Evolutionary conservation across 257 asterid genomes (phyloP), one percentile per base, ranked within the genome.

Genomic region (Nicotiana tabacum): DNA sequence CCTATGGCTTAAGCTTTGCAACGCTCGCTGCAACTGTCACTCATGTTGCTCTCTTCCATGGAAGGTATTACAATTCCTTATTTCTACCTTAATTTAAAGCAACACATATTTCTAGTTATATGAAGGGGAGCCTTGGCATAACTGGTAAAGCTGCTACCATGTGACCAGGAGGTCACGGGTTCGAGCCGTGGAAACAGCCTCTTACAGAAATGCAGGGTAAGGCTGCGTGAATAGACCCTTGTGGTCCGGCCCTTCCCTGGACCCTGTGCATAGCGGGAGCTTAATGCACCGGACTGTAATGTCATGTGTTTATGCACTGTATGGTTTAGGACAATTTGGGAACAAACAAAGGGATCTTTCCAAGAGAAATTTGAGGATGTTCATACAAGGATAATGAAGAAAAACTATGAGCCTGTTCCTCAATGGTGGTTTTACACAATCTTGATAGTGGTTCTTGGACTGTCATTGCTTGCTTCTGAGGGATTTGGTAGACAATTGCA

Each of bases 11-110:
- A 39, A 91, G 91, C 88, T 92, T 92, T 53, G 97, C 95, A 0
- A 84, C 65, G 10, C 77, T 92, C 85, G 84, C 97, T 32, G 92
- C 97, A 33, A 91, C 95, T 4, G 67, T 92, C 1, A 90, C 97
- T 5, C 97, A 92, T 55, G 97, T 90, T 5, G 92, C 89, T 1
- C 90, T 92, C 81, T 92, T 92, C 64, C 85, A 92, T 80, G 95
- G 97, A 77, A 87, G 92, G 97, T 92, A 88, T 67, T 80, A 35
- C 5, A 17, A 9, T 64, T 43, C 61, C 16, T 30, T 30, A 66
- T 69, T 85, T 7, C 17, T 37, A 4, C 51, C 57, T 70, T 16
- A 18, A 3, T 70, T 48, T 35, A 21, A 67, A 48, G 32, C 7
- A 74, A 74, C 33, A 21, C n/a, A 21, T 29, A 51, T 62, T 21